Base-by-base conservation (phyloP, 306 rosid species). In the Acacia acuminata region DNA sequence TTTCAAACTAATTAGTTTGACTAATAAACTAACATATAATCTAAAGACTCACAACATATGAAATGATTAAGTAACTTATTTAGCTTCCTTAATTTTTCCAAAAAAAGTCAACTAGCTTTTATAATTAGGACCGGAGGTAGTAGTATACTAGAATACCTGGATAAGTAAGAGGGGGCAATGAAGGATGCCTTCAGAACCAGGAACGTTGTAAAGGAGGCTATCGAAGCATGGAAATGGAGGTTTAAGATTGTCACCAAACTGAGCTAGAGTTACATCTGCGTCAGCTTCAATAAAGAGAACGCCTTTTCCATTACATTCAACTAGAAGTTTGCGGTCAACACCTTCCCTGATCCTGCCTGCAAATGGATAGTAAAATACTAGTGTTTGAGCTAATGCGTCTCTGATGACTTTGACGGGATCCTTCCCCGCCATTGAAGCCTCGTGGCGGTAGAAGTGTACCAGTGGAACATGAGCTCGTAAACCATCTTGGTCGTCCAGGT, bases 281-380 rank as follows among this genome's bases (percentile, higher is more conserved):
- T 85, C 87, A 4, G 89, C 93, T 73, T 86, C 89, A 42, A 87
- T 13, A 75, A 87, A 89, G 24, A 87, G 3, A 7, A 89, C 71
- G 3, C 90, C 93, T 15, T 89, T 90, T 3, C 73, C 91, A 3
- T 79, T 86, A 36, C 94, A 90, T 32, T 86, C 91, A 40, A 88
- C 90, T 44, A 81, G 65, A 9, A 84, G 63, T 66, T 84, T 84
- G 27, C 75, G 65, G 0, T 9, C 10, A 25, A 30, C 69, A 1
- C 75, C 84, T 11, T 84, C 84, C 36, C 74, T 82, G 30, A 85
- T 67, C 42, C 88, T 69, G 14, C 82, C 84, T 0, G 88, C 86
- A 20, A 85, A 60, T 20, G 84, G 86, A 6, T 82, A 82, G 32
- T 82, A 85, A 17, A 60, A 63, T 1, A 85, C 84, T 10, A 85